These are phyloP conservation scores for Ajuga chamaepitys DNA, from an alignment of 257 asterid species.

Conservation along the genomic window DNA sequence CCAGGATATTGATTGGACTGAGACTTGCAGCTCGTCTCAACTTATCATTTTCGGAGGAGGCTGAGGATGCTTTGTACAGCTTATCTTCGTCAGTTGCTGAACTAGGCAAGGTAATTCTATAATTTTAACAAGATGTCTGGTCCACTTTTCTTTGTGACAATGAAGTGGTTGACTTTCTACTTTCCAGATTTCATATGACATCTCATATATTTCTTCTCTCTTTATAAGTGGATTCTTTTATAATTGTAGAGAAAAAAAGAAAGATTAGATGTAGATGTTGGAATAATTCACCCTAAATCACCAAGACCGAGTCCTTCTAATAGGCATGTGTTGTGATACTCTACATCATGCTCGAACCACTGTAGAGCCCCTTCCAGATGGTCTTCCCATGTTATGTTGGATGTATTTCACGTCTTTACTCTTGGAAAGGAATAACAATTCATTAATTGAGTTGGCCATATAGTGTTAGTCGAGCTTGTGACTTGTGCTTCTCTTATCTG, in stretches of 20 bases:
- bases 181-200: not conserved
- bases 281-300: no score
- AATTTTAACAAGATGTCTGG: not conserved
- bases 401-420: not conserved
- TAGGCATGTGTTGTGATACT: slow-evolving; percentile 94
- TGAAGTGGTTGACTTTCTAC: not conserved
- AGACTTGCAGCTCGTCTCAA: slow-evolving; percentile 94
- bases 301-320: no score
- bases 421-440: not conserved
- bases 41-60: slow-evolving; percentile 65
- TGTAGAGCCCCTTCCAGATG: slow-evolving; percentile 90
- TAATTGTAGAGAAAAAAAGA: no score
- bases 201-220: no score
- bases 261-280: no score
- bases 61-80: slow-evolving; percentile 56
- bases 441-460: not conserved
- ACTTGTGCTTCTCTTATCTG: no score
- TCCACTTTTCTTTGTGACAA: slow-evolving; percentile 4
- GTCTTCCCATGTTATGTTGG: not conserved
- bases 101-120: slow-evolving; percentile 51
- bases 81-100: slow-evolving; percentile 47
- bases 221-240: no score
- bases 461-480: not conserved
- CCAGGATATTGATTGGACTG: slow-evolving; percentile 90
- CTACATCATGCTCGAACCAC: slow-evolving; percentile 50